Conservation (phyloP, 1,139 yeast genomes). For the Kluyveromyces sp. region DNA sequence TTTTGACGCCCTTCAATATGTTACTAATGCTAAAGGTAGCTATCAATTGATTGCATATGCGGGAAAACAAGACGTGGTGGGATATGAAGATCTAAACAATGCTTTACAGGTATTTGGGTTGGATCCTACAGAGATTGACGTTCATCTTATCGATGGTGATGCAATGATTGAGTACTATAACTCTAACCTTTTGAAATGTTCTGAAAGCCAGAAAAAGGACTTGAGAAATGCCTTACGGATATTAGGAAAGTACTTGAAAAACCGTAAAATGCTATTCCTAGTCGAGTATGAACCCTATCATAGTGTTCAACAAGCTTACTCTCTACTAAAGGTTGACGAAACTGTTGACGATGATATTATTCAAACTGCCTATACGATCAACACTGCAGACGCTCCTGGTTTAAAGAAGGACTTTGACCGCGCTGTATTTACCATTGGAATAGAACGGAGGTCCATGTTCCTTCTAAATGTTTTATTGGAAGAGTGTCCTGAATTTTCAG, state of each 20-base stretch:
- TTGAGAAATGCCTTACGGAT: slow-evolving; percentile 36
- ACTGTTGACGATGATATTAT: slow-evolving; percentile 71
- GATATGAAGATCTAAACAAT: slow-evolving; percentile 49
- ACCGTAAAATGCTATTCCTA: slow-evolving; percentile 37
- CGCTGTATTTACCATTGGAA: slow-evolving; percentile 55
- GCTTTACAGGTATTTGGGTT: slow-evolving; percentile 53
- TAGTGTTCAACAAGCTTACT: slow-evolving; percentile 51
- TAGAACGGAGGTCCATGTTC: slow-evolving; percentile 40
- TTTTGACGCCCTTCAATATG: slow-evolving; percentile 54
- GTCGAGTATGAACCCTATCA: slow-evolving; percentile 47
- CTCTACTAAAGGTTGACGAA: slow-evolving; percentile 51
- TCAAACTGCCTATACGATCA: slow-evolving; percentile 60
- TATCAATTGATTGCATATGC: slow-evolving; percentile 45
- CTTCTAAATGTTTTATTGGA: slow-evolving; percentile 31
- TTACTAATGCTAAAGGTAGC: slow-evolving; percentile 41
- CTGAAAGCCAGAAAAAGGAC: slow-evolving; percentile 12
- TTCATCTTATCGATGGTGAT: slow-evolving; percentile 33
- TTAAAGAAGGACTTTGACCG: slow-evolving; percentile 31
- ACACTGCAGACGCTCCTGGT: slow-evolving; percentile 43
- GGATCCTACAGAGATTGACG: slow-evolving; percentile 25
- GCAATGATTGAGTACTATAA: slow-evolving; percentile 42
- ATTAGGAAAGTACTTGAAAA: slow-evolving; percentile 41
- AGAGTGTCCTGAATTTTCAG: slow-evolving; percentile 25
- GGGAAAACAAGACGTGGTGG: slow-evolving; percentile 54
- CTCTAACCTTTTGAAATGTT: slow-evolving; percentile 26